A percentile compares a stretch with the other conserved stretches of the same genome.
Evolutionary conservation across 768 basidiomycete species (phyloP).

Genomic region (Suillus occidentalis): DNA sequence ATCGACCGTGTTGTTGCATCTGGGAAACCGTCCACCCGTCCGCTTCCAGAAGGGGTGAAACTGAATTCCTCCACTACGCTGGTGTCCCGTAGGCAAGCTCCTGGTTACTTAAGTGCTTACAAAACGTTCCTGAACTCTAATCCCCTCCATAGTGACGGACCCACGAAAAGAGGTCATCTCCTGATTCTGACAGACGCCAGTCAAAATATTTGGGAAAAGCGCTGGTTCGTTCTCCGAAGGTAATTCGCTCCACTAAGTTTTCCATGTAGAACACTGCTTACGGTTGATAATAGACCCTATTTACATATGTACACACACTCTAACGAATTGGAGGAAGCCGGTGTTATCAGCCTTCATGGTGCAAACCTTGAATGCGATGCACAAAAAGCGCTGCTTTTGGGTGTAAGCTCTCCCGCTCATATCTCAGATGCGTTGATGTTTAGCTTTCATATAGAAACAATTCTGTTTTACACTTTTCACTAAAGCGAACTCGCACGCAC

Average conservation of each 20-base stretch:
- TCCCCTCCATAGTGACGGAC: constrained; percentile 56
- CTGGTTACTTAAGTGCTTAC: constrained; percentile 1
- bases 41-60: constrained; percentile 51
- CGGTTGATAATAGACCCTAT: constrained; percentile 66
- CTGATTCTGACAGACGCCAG: constrained; percentile 79
- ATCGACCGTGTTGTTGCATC: constrained; percentile 44
- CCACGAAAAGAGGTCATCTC: constrained; percentile 84
- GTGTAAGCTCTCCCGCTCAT: constrained; percentile 51
- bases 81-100: constrained; percentile 65
- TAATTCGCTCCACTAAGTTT: constrained; percentile 27
- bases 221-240: constrained; percentile 89
- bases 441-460: constrained; percentile 54
- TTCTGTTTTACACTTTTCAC: constrained; percentile 92
- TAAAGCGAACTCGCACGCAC: constrained; percentile 86
- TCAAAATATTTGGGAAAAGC: constrained; percentile 76
- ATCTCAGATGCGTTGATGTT: constrained; percentile 1
- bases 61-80: constrained; percentile 72
- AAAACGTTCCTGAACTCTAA: constrained; percentile 6
- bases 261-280: constrained; percentile 6
- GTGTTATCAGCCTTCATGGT: constrained; percentile 78
- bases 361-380: constrained; percentile 86
- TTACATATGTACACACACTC: constrained; percentile 84
- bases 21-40: constrained; percentile 18
- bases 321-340: constrained; percentile 80
- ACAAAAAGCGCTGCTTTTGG: constrained; percentile 83